Conservation (phyloP, 1,284 basidiomycete species). For the Fomes fomentarius region DNA sequence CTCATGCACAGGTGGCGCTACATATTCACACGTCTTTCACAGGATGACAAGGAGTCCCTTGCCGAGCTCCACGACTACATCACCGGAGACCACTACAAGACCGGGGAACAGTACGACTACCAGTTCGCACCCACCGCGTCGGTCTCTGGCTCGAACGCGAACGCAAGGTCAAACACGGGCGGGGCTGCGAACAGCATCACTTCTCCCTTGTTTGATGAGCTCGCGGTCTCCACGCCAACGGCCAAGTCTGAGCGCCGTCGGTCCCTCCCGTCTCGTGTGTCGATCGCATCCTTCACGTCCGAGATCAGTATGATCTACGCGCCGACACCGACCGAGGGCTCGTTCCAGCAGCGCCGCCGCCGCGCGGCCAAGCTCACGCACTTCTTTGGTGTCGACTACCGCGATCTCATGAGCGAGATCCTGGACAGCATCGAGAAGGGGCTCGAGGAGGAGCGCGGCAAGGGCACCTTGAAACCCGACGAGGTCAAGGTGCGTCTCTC, state of each 20-base stretch:
- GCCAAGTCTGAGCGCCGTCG: conserved; percentile 58
- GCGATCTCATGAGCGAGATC: conserved; percentile 72
- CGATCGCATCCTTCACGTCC: conserved; percentile 60
- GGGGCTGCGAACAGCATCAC: conserved; percentile 1
- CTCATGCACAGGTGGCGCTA: conserved; percentile 1
- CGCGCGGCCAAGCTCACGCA: conserved; percentile 78
- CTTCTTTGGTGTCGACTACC: conserved; percentile 84
- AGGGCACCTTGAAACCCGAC: conserved; percentile 63
- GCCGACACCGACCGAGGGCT: conserved; percentile 48
- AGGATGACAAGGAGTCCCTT: conserved; percentile 77
- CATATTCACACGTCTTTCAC: conserved; percentile 6
- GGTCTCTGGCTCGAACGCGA: neutral
- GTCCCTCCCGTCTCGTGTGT: conserved; percentile 69
- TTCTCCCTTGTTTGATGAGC: conserved; percentile 19
- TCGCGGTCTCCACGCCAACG: conserved; percentile 23
- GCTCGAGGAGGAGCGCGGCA: conserved; percentile 65
- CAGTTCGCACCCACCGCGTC: conserved; percentile 21
- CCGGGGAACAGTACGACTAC: conserved; percentile 12
- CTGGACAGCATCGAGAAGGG: conserved; percentile 79
- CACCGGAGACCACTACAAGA: conserved; percentile 35
- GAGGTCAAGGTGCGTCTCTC: conserved; percentile 65
- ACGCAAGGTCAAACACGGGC: neutral
- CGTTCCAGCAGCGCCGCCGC: conserved; percentile 70
- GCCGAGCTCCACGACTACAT: conserved; percentile 75
- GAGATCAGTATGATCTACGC: conserved; percentile 42